Base-by-base conservation (phyloP, 345 rosid species). In the Lumnitzera racemosa region DNA sequence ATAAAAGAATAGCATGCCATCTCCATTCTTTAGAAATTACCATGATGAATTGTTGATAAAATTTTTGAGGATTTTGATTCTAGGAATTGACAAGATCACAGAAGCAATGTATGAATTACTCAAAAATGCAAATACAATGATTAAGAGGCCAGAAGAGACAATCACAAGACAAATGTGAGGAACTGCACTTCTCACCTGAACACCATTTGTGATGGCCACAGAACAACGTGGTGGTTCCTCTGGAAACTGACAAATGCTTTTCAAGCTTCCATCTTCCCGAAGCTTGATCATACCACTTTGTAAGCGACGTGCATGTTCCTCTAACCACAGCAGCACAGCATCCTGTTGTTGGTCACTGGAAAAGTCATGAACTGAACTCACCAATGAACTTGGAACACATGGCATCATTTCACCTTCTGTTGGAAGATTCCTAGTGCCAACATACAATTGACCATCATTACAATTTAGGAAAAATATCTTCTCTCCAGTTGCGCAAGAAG, bases 261-360 rank as follows among this genome's bases (percentile, higher is more conserved):
- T 84, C 41, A 67, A 1, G 56, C 56, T 64, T 6, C 56, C 77
- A 57, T 74, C 71, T 55, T 63, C 69, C 51, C 71, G 75, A 61
- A 84, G 20, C 68, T 80, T 83, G 50, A 88, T 80, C 49, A 58
- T 70, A 20, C 96, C 96, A 58, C 57, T 63, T 66, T 81, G 78
- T 73, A 90, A 74, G 47, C 92, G 77, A 17, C 73, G 72, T 2
- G 57, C 80, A 56, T 94, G 99, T 67, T 94, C 96, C 79, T 94
- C 97, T 68, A 90, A 68, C 99, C 99, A 94, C 27, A 90, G 83
- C 63, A 94, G 57, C 87, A 88, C 71, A 5, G 76, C 99, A 60
- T 94, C 99, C 66, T 84, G 95, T 59, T 78, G 80, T 49, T 74
- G 73, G 54, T 83, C 79, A 2, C 71, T 63, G 15, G 52, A 64